These are phyloP conservation scores for Tetragonia tetragonoides DNA, from an alignment of 148 eudicot species.

Conservation along the genomic window DNA sequence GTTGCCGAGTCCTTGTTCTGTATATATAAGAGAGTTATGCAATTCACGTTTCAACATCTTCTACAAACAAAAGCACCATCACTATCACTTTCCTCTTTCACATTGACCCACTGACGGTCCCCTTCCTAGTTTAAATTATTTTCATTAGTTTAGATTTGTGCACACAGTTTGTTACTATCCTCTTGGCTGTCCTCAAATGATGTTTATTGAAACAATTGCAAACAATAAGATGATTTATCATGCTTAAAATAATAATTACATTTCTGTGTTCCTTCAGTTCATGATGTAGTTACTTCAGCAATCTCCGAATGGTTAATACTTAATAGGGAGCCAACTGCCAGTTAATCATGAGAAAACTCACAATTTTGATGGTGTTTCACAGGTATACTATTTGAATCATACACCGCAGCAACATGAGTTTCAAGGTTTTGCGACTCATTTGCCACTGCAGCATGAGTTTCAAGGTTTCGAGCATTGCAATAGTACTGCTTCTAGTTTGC, in stretches of 20 bases:
- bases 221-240: neutral
- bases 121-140: too few species aligned
- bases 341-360: neutral
- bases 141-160: neutral
- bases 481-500: slow-evolving; percentile 18
- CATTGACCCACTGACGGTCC: neutral
- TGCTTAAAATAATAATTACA: neutral
- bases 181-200: neutral
- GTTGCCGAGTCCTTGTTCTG: neutral
- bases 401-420: slow-evolving; percentile 23
- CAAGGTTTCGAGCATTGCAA: slow-evolving; percentile 32
- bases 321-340: neutral
- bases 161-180: too few species aligned
- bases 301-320: neutral
- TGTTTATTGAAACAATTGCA: neutral
- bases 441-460: slow-evolving; percentile 21
- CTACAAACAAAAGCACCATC: neutral
- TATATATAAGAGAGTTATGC: neutral
- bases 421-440: slow-evolving; percentile 21
- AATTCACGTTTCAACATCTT: neutral
- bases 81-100: neutral
- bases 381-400: slow-evolving; percentile 31
- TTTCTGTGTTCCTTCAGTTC: neutral
- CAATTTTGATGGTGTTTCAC: slow-evolving; percentile 8
- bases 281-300: neutral